These are phyloP conservation scores for Peniophora sp. DNA, from an alignment of 1,284 basidiomycete species.

Conservation along the genomic window DNA sequence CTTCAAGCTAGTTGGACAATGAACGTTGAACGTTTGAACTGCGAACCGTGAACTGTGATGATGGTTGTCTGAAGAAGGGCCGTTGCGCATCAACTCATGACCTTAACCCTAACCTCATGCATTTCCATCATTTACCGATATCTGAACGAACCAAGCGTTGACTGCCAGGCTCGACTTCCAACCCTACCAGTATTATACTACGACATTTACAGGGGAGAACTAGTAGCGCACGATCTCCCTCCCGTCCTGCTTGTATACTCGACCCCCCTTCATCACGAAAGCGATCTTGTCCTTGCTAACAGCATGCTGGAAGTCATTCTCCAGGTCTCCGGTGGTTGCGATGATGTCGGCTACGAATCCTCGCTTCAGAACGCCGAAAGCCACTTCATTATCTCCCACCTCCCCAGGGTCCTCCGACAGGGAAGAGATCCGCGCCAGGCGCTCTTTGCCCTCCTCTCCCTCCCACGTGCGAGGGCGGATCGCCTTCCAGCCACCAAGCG, in stretches of 20 bases:
- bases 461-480: constrained; percentile 46
- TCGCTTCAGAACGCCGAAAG: constrained; percentile 43
- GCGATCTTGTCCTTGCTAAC: constrained; percentile 33
- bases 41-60: no score
- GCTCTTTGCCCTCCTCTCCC: constrained; percentile 24
- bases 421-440: constrained; percentile 24
- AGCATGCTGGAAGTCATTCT: constrained; percentile 39
- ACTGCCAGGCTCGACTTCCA: no score
- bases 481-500: constrained; percentile 51
- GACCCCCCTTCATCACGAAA: constrained; percentile 56
- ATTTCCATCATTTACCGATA: no score
- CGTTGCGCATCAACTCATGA: no score
- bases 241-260: constrained; percentile 39
- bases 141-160: no score
- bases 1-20: no score
- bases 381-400: constrained; percentile 45
- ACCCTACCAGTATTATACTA: no score
- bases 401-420: constrained; percentile 18
- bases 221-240: constrained; percentile 12
- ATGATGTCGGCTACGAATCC: constrained; percentile 58
- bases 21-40: no score
- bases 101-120: no score
- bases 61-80: no score
- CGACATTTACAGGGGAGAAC: no score
- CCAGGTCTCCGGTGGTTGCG: constrained; percentile 39